Evolutionary conservation across 345 rosid genomes (phyloP), one percentile per base, ranked within the genome.

Genomic region (Gossypium bickii): DNA sequence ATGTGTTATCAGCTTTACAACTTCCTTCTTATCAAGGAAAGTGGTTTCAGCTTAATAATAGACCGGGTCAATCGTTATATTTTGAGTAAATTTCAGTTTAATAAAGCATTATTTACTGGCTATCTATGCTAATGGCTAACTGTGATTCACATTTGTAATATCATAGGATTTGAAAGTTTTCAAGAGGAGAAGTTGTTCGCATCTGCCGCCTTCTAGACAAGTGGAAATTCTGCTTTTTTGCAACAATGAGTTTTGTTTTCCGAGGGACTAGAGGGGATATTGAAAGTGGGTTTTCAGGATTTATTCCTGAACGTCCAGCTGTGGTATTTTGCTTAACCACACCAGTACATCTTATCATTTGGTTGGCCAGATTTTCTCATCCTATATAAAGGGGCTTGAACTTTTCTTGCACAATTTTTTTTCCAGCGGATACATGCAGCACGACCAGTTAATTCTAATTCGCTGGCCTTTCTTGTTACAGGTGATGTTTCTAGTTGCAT

Each of bases 381-480:
- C 56, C 44, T 70, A 38, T 70, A 41, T 67, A 24, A 60, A 9
- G 67, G 58, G 25, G 15, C 41, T 49, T 77, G 41, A 48, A 43
- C 11, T 70, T 25, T 75, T 47, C 41, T 56, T 49, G 12, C 64
- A 56, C 73, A 70, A 53, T 4, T 73, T 59, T 51, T 61, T 49
- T 61, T 51, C 70, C 80, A 90, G 95, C 87, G 87, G 2, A 81
- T 84, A 67, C 92, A 86, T 80, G 81, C 86, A 70, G 78, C 82
- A 52, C 88, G 89, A 52, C 87, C 89, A 1, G 89, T 88, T 71
- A 83, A 86, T 78, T 79, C 84, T 72, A 88, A 86, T 85, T 85
- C 91, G n/a, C 73, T 90, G 51, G 88, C 89, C 67, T 88, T 90
- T 87, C 89, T 90, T 20, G 88, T 88, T 67, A 87, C 87, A 18